A percentile compares a stretch with the other conserved stretches of the same genome.
Evolutionary conservation across 2,329 filamentous ascomycete genomes (phyloP).

Genomic region (Claviceps digitariae): DNA sequence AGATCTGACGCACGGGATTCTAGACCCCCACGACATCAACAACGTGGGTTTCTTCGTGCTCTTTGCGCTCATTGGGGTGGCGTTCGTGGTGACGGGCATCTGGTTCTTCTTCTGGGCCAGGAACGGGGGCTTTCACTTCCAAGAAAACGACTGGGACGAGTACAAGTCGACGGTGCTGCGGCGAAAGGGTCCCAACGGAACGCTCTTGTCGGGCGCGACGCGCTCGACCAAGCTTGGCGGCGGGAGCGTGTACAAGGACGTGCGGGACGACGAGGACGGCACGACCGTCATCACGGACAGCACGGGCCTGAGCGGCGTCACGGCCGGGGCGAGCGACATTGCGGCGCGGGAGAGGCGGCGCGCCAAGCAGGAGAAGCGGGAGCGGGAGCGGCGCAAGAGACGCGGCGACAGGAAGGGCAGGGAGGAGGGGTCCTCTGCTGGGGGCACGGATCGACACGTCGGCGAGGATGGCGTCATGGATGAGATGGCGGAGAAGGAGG

Average conservation of each 20-base stretch:
- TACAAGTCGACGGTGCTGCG: conserved; percentile 93
- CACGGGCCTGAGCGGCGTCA: conserved; percentile 39
- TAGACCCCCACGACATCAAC: conserved; percentile 43
- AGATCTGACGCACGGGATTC: conserved; percentile 33
- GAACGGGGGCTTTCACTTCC: conserved; percentile 86
- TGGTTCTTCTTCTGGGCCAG: conserved; percentile 99
- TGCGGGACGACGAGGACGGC: conserved; percentile 37
- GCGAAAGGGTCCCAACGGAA: conserved; percentile 79
- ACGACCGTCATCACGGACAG: conserved; percentile 32
- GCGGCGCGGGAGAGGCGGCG: conserved; percentile 41
- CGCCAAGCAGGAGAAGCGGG: conserved; percentile 36
- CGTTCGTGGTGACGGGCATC: conserved; percentile 60
- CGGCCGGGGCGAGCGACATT: conserved; percentile 43
- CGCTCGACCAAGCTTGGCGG: conserved; percentile 75
- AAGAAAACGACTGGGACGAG: conserved; percentile 85
- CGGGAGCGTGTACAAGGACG: conserved; percentile 68
- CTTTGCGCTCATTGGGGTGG: conserved; percentile 70
- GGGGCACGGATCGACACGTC: conserved; percentile 29
- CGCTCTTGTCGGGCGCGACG: conserved; percentile 69
- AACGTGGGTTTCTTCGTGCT: conserved; percentile 67
- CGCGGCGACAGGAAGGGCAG: conserved; percentile 4
- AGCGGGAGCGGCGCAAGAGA: conserved; percentile 21
- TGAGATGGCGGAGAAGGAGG: conserved; percentile 48
- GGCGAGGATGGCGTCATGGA: conserved; percentile 50
- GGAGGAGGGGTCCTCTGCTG: conserved; percentile 33